These are phyloP conservation scores for Cladosporium sp. DNA, from an alignment of 2,329 filamentous ascomycete species.

Conservation along the genomic window DNA sequence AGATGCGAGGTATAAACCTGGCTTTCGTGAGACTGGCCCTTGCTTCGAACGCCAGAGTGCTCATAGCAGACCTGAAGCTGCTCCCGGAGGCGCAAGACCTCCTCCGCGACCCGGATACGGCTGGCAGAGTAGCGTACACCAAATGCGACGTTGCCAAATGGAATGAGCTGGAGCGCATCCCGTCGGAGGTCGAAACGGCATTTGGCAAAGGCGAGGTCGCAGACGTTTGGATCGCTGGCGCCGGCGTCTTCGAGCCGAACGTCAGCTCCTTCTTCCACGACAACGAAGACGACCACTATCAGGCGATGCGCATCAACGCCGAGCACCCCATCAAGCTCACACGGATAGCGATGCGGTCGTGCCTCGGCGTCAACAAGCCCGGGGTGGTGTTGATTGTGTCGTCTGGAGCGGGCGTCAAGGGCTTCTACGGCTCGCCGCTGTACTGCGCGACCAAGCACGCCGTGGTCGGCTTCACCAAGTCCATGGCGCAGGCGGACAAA, in stretches of 20 bases:
- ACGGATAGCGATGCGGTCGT: conserved; percentile 31
- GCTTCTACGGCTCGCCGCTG: conserved; percentile 27
- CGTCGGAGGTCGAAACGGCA: conserved; percentile 18
- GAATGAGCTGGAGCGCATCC: conserved; percentile 25
- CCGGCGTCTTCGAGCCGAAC: conserved; percentile 36
- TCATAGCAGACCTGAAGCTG: conserved; percentile 32
- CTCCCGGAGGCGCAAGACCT: conserved; percentile 26
- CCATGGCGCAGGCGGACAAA: conserved; percentile 28
- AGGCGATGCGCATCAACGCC: conserved; percentile 30
- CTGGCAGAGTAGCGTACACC: conserved; percentile 20
- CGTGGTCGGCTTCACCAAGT: conserved; percentile 34
- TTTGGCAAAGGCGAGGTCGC: conserved; percentile 29
- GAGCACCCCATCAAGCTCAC: conserved; percentile 37
- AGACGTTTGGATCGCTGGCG: conserved; percentile 34
- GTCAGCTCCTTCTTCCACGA: conserved; percentile 33
- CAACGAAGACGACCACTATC: conserved; percentile 30
- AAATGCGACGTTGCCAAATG: conserved; percentile 32
- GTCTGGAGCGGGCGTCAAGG: conserved; percentile 29
- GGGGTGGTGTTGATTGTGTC: conserved; percentile 32
- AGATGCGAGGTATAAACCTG: conserved; percentile 20
- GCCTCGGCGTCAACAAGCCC: conserved; percentile 29
- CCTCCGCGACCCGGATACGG: conserved; percentile 12
- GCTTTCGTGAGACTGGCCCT: conserved; percentile 19
- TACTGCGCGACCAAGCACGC: conserved; percentile 36
- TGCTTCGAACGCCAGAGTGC: conserved; percentile 23